A percentile compares a stretch with the other conserved stretches of the same genome.
These are phyloP conservation scores for Trypanosoma platydactyli DNA, from an alignment of 208 protist species.

Conservation along the genomic window DNA sequence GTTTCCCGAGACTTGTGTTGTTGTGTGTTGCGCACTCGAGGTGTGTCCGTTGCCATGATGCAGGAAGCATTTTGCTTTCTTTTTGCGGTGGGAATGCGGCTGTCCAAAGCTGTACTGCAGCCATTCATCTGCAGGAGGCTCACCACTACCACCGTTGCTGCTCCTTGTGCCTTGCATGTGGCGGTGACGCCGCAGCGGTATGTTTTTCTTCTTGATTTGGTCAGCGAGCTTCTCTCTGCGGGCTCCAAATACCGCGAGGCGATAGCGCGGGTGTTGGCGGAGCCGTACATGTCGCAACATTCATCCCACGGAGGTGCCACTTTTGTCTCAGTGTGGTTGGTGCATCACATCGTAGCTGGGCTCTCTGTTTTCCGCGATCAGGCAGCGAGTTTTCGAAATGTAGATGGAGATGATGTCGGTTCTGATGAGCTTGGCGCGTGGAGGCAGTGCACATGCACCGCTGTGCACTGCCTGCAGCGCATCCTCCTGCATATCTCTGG, in stretches of 20 bases:
- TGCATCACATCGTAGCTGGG: slow-evolving; percentile 7
- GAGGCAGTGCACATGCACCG: slow-evolving; percentile 6
- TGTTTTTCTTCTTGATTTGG: slow-evolving; percentile 9
- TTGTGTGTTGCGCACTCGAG: slow-evolving; percentile 8
- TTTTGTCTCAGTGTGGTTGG: slow-evolving; percentile 20
- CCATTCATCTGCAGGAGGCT: not conserved
- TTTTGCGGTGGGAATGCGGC: slow-evolving; percentile 20
- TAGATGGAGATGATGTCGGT: not conserved
- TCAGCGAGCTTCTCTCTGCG: slow-evolving; percentile 6
- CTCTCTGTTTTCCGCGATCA: slow-evolving; percentile 8
- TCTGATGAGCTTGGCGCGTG: slow-evolving; percentile 7
- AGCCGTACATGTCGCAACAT: not conserved
- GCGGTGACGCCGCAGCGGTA: not conserved
- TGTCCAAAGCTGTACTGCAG: not conserved
- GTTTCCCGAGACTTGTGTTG: slow-evolving; percentile 21
- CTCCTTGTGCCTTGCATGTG: too few relatives aligned
- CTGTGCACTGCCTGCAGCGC: slow-evolving; percentile 19
- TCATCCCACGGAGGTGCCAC: too few relatives aligned
- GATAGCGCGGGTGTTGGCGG: slow-evolving; percentile 1
- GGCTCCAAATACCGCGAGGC: not conserved
- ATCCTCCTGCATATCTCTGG: slow-evolving; percentile 20
- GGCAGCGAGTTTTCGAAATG: not conserved
- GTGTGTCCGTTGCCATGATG: not conserved
- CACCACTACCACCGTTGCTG: not conserved
- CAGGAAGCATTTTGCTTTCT: slow-evolving; percentile 24